Evolutionary conservation across 2,329 filamentous ascomycete genomes (phyloP).

Genomic region (Magnaporthiopsis incrustans): DNA sequence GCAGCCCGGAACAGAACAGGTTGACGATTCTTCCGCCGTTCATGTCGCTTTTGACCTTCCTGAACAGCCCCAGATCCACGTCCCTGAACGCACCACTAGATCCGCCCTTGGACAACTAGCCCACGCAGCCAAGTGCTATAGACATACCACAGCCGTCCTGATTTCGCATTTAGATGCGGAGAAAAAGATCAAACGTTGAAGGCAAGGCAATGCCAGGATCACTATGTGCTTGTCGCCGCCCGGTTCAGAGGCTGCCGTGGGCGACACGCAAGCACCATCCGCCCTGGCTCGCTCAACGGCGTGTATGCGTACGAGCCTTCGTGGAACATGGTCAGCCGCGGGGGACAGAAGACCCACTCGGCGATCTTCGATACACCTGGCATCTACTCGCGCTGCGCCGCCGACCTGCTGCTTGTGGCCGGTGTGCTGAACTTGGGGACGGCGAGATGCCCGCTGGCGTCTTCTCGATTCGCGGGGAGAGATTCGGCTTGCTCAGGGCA

Average conservation of each 20-base stretch:
- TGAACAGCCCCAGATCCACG: too few species aligned
- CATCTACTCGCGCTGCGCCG: slow-evolving; percentile 47
- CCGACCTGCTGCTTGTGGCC: slow-evolving; percentile 49
- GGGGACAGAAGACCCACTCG: slow-evolving; percentile 53
- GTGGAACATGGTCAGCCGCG: slow-evolving; percentile 53
- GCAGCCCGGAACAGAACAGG: too few species aligned
- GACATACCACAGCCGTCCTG: too few species aligned
- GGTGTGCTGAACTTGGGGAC: slow-evolving; percentile 46
- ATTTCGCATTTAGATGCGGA: too few species aligned
- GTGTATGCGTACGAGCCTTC: slow-evolving; percentile 60
- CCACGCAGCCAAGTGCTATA: too few species aligned
- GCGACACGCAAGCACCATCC: slow-evolving; percentile 54
- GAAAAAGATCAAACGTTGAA: too few species aligned
- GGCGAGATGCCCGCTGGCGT: slow-evolving; percentile 27
- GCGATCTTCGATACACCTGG: slow-evolving; percentile 55
- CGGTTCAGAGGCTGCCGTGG: slow-evolving; percentile 59
- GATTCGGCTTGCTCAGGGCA: slow-evolving; percentile 47
- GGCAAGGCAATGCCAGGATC: too few species aligned
- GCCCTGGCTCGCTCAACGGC: slow-evolving; percentile 58
- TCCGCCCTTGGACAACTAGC: too few species aligned
- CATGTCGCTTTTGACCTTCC: too few species aligned
- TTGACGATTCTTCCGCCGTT: too few species aligned
- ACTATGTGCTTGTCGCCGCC: slow-evolving; percentile 40
- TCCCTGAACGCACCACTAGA: too few species aligned
- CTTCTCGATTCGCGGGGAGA: slow-evolving; percentile 35